Evolutionary conservation across 2,329 filamentous ascomycete genomes (phyloP), one percentile per base, ranked within the genome.

Genomic region (Calonectria pauciramosa): DNA sequence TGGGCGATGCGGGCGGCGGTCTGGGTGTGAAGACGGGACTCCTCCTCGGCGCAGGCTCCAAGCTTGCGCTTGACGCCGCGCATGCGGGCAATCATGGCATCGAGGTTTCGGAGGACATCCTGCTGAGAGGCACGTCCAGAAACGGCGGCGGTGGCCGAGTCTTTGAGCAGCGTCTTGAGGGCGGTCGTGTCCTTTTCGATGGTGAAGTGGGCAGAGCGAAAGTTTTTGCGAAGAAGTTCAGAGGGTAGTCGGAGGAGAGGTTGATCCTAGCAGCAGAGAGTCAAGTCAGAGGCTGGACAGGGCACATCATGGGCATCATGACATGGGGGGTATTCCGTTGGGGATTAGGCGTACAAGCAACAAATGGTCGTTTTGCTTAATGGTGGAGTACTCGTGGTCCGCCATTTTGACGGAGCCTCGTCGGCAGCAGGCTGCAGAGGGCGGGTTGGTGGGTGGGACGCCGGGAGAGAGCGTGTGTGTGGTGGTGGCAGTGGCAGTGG

Each of bases 171-270:
- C 28, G 91, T 89, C 81, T 92, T 92, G 77, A 95, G 86, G 64
- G 89, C 88, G 23, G 89, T 89, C 75, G 91, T 92, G 79, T 94
- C 92, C 82, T 93, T 93, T 83, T 96, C 94, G 83, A 96, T 91
- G 77, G 91, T 89, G 82, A 94, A 93, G 83, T 96, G 94, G 54
- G 94, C 94, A 4, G 93, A 92, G 81, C 98, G 97, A 87, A 99
- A 97, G 87, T 98, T 99, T 84, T 97, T 96, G 71, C 96, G 94
- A 28, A 97, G 93, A 72, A 98, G 94, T 84, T 99, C 97, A 86
- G 96, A 94, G 23, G 97, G 97, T 28, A 99, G 92, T 41, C 96
- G 95, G 79, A 99, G 92, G 78, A 99, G 94, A 5, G 96, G 94
- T 90, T 99, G 96, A 83, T 99, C 97, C 96, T 81, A 54, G n/a